Conservation (phyloP, 1,284 basidiomycete species). For the Pholiota adiposa region DNA sequence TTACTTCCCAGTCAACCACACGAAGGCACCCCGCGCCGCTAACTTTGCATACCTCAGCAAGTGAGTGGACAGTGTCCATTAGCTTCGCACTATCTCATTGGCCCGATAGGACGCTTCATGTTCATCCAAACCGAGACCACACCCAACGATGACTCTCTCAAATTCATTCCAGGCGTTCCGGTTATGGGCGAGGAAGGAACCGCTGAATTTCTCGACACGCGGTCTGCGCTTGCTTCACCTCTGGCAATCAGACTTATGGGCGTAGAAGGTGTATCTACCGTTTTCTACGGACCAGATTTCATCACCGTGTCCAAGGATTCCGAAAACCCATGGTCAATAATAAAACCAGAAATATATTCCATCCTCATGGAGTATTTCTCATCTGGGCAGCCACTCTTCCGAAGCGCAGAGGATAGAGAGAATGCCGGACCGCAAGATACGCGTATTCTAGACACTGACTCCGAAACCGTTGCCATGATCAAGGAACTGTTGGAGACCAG, state of each 20-base stretch:
- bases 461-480: constrained; percentile 99
- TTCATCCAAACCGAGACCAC: constrained; percentile 98
- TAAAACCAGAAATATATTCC: constrained; percentile 99
- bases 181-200: constrained; percentile 85
- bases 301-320: constrained; percentile 95
- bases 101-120: constrained; percentile 77
- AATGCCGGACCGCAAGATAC: constrained; percentile 92
- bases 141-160: constrained; percentile 96
- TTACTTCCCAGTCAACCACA: constrained; percentile 7
- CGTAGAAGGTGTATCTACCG: constrained; percentile 85
- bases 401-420: constrained; percentile 75
- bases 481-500: constrained; percentile 96
- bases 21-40: constrained; percentile 13
- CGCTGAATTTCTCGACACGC: constrained; percentile 93
- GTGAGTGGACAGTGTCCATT: constrained; percentile 15
- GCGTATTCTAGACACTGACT: constrained; percentile 93
- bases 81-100: constrained; percentile 5
- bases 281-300: constrained; percentile 98
- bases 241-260: constrained; percentile 93
- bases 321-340: constrained; percentile 83
- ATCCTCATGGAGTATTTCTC: constrained; percentile 98
- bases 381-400: constrained; percentile 85
- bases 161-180: constrained; percentile 93
- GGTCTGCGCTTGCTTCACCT: constrained; percentile 83
- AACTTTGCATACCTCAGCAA: constrained; percentile 13